phyloP scores from a whole-genome alignment of 164 flowering plant genomes.

The Piper longum region DNA sequence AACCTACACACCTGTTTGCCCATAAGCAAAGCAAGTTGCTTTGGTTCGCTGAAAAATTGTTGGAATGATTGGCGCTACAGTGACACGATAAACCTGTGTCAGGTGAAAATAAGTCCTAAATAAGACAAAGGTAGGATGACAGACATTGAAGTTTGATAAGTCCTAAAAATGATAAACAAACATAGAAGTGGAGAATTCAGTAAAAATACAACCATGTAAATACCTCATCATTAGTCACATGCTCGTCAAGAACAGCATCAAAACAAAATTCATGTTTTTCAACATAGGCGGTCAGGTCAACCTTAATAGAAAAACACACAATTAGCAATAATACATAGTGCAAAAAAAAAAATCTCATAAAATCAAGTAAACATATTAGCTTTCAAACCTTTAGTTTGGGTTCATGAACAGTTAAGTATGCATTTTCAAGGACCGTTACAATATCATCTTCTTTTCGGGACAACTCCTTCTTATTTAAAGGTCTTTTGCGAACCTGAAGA shows the following conservation, averaged over 20 bases:
- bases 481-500: slow-evolving; percentile 86
- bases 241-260: slow-evolving; percentile 89
- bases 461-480: slow-evolving; percentile 83
- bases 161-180: neutral
- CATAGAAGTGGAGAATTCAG: neutral
- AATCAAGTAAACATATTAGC: neutral
- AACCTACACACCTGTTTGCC: slow-evolving; percentile 66
- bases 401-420: slow-evolving; percentile 74
- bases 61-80: slow-evolving; percentile 92
- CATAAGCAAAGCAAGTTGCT: slow-evolving; percentile 99
- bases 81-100: slow-evolving; percentile 72
- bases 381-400: slow-evolving; percentile 76
- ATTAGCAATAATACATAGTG: slow-evolving; percentile 4
- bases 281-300: slow-evolving; percentile 94
- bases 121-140: neutral
- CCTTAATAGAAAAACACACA: slow-evolving; percentile 33
- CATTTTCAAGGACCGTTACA: slow-evolving; percentile 51
- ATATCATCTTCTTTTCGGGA: slow-evolving; percentile 88
- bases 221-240: slow-evolving; percentile 93
- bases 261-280: slow-evolving; percentile 97
- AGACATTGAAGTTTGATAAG: neutral
- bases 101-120: neutral
- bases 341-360: neutral
- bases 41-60: slow-evolving; percentile 83
- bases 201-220: neutral